Base-by-base conservation (phyloP, 1,139 yeast genomes). In the Debaryomycetaceae sp. region DNA sequence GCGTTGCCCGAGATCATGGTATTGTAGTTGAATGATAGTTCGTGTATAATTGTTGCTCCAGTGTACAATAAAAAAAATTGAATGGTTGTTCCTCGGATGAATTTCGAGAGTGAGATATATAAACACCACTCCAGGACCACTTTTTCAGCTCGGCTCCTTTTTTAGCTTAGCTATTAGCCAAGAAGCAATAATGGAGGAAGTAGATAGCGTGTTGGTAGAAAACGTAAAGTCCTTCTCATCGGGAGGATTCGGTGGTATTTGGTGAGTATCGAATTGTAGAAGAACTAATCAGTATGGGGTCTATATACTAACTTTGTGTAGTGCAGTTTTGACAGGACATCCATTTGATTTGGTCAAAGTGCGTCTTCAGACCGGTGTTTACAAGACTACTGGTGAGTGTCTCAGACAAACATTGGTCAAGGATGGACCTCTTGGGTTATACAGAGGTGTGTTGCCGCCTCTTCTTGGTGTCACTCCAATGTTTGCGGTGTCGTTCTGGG, bases 401-500 rank as follows among this genome's bases (percentile, higher is more conserved):
- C 76, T 89, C 36, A 78, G 74, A 56, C 78, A 76, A 41, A 89
- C 95, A 3, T 54, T 93, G 39, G 80, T 80, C 20, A 76, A 78
- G 36, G 91, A 87, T 50, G 96, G 96, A 1, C 78, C 81, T 13
- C 59, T 74, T 9, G 97, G 97, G 1, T 78, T 93, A 51, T 93
- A 88, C 66, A 70, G 93, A 56, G 96, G 96, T 47, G 96, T 88
- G 27, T 75, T 84, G 34, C 96, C 96, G 8, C 99, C 99, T 5
- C 72, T 93, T 43, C 65, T 87, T 27, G 99, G 99, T 31, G 98
- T 93, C 27, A 93, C 98, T 0, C 99, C 99, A 36, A 93, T 93
- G 89, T 93, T 93, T 72, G 98, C 98, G 8, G 95, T 93, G 33
- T 87, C 96, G 2, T 93, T 93, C 73, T 91, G 98, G 98, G 98